Percentiles rank a stretch among this genome's conserved stretches.
phyloP scores from a whole-genome alignment of 768 basidiomycete genomes.

The Sporobolomyces phaffii region DNA sequence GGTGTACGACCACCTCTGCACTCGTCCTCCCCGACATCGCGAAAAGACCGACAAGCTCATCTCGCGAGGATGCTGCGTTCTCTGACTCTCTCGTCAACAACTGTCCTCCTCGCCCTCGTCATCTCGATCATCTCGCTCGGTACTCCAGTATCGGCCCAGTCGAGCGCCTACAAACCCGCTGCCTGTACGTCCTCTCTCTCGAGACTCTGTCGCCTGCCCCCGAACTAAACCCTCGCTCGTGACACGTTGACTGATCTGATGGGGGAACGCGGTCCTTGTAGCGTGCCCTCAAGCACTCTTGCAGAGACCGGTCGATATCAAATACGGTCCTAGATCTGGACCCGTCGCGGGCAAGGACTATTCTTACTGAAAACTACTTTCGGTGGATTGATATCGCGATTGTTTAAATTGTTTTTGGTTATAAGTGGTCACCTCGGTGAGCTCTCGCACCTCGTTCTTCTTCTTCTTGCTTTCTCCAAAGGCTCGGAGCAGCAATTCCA shows the following conservation, averaged over 20 bases:
- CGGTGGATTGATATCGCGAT: background rate
- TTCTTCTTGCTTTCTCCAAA: too few relatives aligned
- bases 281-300: background rate
- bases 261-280: background rate
- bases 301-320: background rate
- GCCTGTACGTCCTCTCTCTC: background rate
- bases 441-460: too few relatives aligned
- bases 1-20: too few relatives aligned
- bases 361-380: background rate
- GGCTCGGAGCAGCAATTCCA: too few relatives aligned
- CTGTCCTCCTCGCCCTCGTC: background rate
- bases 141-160: background rate
- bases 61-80: too few relatives aligned
- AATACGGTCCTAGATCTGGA: constrained; percentile 13
- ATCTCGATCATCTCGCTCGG: background rate
- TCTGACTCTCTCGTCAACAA: background rate
- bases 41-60: too few relatives aligned
- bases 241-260: background rate
- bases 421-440: background rate
- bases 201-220: background rate
- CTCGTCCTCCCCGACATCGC: too few relatives aligned
- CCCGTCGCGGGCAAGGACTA: constrained; percentile 26
- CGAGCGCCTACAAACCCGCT: background rate
- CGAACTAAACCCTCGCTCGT: too few relatives aligned
- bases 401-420: background rate